phyloP scores from a whole-genome alignment of 2,329 filamentous ascomycete genomes.

The Cladosporium velox region DNA sequence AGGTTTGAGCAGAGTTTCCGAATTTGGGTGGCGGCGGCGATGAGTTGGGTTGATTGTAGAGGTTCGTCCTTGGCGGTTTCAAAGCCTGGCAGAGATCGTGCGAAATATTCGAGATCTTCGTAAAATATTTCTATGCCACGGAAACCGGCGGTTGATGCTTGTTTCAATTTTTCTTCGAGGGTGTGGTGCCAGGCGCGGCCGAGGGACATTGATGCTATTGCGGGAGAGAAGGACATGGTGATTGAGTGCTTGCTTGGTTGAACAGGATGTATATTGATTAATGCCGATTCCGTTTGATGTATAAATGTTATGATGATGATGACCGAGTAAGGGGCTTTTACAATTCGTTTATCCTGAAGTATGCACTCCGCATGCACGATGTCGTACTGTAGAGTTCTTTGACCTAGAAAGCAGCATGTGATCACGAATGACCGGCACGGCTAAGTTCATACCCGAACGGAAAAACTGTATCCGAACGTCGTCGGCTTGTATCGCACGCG shows the following conservation, averaged over 20 bases:
- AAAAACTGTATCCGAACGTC: neutral
- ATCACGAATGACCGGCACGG: neutral
- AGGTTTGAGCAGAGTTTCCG: slow-evolving; percentile 58
- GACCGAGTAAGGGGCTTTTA: neutral
- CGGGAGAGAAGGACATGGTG: slow-evolving; percentile 54
- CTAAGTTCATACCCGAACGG: neutral
- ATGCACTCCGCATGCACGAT: neutral
- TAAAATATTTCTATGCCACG: slow-evolving; percentile 75
- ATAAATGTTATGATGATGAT: neutral
- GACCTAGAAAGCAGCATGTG: too few relatives aligned
- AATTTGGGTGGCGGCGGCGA: slow-evolving; percentile 61
- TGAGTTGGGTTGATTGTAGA: slow-evolving; percentile 47
- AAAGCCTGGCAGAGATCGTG: slow-evolving; percentile 42
- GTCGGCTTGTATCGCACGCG: neutral
- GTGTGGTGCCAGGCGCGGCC: slow-evolving; percentile 71
- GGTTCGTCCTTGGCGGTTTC: slow-evolving; percentile 38
- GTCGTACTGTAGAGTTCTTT: too few relatives aligned
- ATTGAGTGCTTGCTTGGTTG: neutral
- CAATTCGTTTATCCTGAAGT: neutral
- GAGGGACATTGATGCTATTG: slow-evolving; percentile 75
- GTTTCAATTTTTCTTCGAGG: slow-evolving; percentile 66
- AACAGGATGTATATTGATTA: neutral
- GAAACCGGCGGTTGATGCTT: slow-evolving; percentile 66
- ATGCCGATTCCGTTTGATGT: too few relatives aligned
- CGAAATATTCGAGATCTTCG: slow-evolving; percentile 69